Evolutionary conservation across 139 green algal species (phyloP).

Genomic region (Haematococcus lacustris): DNA sequence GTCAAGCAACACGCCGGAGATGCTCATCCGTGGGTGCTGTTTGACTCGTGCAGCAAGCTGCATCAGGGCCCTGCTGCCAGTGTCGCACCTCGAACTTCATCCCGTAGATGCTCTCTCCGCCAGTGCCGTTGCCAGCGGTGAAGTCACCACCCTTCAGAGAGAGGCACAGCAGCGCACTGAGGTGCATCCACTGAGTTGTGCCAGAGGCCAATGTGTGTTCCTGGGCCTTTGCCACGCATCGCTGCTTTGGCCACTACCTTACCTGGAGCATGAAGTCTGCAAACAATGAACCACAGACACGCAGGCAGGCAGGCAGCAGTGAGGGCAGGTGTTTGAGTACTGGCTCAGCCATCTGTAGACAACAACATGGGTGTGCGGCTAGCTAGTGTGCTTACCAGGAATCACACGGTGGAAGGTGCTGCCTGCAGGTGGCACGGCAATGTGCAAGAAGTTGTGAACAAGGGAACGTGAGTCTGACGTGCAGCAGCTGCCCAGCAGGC

Average conservation of each 20-base stretch:
- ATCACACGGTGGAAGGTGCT: constrained; percentile 67
- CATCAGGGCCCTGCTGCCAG: neutral
- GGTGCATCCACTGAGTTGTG: neutral
- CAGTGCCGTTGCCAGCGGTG: constrained; percentile 59
- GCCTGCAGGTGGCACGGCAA: neutral
- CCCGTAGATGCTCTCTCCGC: constrained; percentile 80
- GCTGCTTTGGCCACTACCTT: no score
- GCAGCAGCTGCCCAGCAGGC: neutral
- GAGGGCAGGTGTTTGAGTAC: neutral
- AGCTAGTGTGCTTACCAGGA: neutral
- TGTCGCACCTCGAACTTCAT: constrained; percentile 38
- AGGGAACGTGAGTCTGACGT: neutral
- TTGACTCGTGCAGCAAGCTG: neutral
- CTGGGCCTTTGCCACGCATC: neutral
- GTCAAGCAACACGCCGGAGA: neutral
- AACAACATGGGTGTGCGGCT: neutral
- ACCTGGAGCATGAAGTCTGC: constrained; percentile 17
- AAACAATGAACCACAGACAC: neutral
- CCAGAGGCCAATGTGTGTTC: neutral
- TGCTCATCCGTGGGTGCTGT: neutral
- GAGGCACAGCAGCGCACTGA: neutral
- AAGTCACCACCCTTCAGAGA: constrained; percentile 76
- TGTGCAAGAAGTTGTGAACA: neutral
- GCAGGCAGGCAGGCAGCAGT: neutral
- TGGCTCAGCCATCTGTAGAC: neutral